These are phyloP conservation scores for Xylariaceae sp. DNA, from an alignment of 2,329 filamentous ascomycete species.

Conservation along the genomic window DNA sequence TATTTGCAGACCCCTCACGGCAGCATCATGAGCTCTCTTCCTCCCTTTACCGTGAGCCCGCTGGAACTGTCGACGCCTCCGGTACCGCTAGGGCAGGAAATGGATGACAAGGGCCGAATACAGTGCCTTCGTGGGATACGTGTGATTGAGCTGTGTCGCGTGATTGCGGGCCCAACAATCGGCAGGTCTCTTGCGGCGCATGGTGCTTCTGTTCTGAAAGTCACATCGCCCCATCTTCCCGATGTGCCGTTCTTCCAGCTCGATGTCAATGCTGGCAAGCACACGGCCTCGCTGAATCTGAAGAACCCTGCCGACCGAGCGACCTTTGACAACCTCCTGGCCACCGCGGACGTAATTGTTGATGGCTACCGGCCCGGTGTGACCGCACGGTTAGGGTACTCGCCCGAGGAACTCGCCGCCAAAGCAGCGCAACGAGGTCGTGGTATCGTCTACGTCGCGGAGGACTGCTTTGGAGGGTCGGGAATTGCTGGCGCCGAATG, in stretches of 20 bases:
- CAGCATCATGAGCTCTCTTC: constrained; percentile 34
- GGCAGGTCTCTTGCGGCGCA: constrained; percentile 68
- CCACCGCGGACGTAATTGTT: constrained; percentile 59
- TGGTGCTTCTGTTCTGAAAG: constrained; percentile 67
- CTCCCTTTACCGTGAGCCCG: constrained; percentile 45
- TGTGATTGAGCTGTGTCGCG: constrained; percentile 68
- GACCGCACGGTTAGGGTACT: constrained; percentile 58
- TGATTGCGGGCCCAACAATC: constrained; percentile 71
- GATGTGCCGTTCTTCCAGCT: constrained; percentile 70
- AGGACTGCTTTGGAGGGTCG: constrained; percentile 65
- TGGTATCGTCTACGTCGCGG: constrained; percentile 62
- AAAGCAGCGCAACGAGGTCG: constrained; percentile 50
- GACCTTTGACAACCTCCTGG: constrained; percentile 54
- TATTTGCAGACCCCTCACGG: constrained; percentile 54
- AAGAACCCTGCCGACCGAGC: constrained; percentile 46
- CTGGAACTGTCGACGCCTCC: constrained; percentile 47
- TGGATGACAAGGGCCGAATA: constrained; percentile 27
- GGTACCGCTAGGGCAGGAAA: constrained; percentile 32
- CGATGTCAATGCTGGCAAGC: constrained; percentile 68
- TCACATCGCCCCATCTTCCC: constrained; percentile 61
- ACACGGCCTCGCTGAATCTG: constrained; percentile 58
- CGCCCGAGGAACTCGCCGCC: constrained; percentile 47
- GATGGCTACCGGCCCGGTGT: constrained; percentile 66
- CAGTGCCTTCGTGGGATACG: constrained; percentile 55
- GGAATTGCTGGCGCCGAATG: constrained; percentile 46